Evolutionary conservation across 2,329 filamentous ascomycete genomes (phyloP).

Genomic region (Colletotrichum liriopes): DNA sequence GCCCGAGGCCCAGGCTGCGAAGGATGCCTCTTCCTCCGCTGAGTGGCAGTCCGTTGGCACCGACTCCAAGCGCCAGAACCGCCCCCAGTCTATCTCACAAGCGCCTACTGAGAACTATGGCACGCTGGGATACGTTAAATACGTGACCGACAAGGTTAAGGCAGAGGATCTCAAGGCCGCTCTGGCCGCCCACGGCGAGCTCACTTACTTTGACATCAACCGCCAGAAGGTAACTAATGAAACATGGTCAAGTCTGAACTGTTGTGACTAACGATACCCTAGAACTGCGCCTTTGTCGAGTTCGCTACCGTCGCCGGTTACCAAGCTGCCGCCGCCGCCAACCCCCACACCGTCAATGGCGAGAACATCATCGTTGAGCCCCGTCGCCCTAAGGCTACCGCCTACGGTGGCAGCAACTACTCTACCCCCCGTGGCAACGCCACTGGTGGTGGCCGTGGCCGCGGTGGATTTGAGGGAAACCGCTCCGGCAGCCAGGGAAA

Average conservation of each 20-base stretch:
- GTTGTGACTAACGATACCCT: constrained; percentile 46
- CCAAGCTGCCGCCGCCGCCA: constrained; percentile 84
- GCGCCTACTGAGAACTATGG: constrained; percentile 79
- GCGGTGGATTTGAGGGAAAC: constrained; percentile 74
- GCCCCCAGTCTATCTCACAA: constrained; percentile 76
- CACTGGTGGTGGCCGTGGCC: constrained; percentile 71
- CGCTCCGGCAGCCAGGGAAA: constrained; percentile 69
- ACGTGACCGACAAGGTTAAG: constrained; percentile 91
- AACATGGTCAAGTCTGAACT: neutral
- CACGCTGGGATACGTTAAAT: constrained; percentile 93
- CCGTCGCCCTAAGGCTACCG: constrained; percentile 82
- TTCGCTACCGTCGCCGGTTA: constrained; percentile 87
- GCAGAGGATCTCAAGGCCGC: constrained; percentile 79
- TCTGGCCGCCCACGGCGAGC: constrained; percentile 80
- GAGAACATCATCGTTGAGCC: constrained; percentile 91
- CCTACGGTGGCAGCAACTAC: constrained; percentile 80
- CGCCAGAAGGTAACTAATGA: constrained; percentile 79
- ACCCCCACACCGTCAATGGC: constrained; percentile 87
- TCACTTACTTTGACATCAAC: constrained; percentile 84
- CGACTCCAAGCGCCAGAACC: constrained; percentile 88
- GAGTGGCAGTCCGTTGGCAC: constrained; percentile 93
- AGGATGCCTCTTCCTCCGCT: constrained; percentile 66
- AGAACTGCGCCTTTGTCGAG: constrained; percentile 98
- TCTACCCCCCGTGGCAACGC: constrained; percentile 55
- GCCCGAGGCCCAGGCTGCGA: constrained; percentile 58